Evolutionary conservation across 805 yeast genomes (phyloP).

Genomic region (Pichia scutulata): DNA sequence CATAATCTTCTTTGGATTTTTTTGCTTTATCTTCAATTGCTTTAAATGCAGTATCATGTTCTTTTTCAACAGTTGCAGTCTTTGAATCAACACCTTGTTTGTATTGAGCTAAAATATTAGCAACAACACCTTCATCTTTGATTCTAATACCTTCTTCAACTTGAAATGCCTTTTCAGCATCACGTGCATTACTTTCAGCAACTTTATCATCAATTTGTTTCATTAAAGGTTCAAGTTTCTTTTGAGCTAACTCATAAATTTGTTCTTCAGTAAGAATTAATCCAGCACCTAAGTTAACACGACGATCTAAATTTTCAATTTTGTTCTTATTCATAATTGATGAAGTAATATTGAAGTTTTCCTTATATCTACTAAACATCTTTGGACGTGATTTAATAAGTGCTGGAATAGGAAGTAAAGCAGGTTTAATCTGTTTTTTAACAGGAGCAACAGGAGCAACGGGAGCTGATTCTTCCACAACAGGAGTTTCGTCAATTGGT

Average conservation of each 20-base stretch:
- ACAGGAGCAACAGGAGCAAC: slow-evolving; percentile 7
- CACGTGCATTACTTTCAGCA: slow-evolving; percentile 27
- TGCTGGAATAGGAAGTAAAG: slow-evolving; percentile 28
- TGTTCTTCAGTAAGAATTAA: slow-evolving; percentile 47
- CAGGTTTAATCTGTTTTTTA: slow-evolving; percentile 7
- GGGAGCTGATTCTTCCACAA: background rate
- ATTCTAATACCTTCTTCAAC: slow-evolving; percentile 22
- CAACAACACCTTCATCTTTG: slow-evolving; percentile 25
- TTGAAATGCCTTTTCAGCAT: slow-evolving; percentile 25
- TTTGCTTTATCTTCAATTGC: slow-evolving; percentile 20
- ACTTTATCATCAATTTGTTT: slow-evolving; percentile 45
- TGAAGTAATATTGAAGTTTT: slow-evolving; percentile 40
- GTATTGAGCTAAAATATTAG: slow-evolving; percentile 31
- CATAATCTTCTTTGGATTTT: slow-evolving; percentile 27
- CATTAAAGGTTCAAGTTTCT: slow-evolving; percentile 48
- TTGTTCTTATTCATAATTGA: slow-evolving; percentile 35
- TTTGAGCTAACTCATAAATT: slow-evolving; percentile 46
- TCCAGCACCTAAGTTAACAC: slow-evolving; percentile 47
- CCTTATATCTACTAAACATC: slow-evolving; percentile 40
- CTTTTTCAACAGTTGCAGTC: slow-evolving; percentile 24
- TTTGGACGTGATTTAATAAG: slow-evolving; percentile 33
- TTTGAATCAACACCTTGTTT: slow-evolving; percentile 35
- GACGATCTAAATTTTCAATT: slow-evolving; percentile 42
- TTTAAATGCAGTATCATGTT: slow-evolving; percentile 20
- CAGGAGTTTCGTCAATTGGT: slow-evolving; percentile 7